Evolutionary conservation across 441 rosid genomes (phyloP), one percentile per base, ranked within the genome.

Genomic region (Bocquillonia castaneifolia): DNA sequence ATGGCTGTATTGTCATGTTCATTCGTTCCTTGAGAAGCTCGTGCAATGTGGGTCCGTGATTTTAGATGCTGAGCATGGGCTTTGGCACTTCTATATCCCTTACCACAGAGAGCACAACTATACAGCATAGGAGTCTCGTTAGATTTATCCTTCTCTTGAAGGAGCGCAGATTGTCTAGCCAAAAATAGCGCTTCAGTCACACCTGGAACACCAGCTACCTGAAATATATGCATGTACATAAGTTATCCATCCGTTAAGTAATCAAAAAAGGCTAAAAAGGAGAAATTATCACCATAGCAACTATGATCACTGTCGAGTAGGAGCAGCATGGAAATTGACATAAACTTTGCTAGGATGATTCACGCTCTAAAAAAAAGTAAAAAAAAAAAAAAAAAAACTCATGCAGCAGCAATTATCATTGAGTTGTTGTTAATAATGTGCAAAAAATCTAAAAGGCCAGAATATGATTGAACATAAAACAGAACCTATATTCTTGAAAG

Each of bases 161-260:
- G 88, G 63, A 94, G 74, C 0, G 88, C 92, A 17, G 83, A 64
- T 79, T 94, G 97, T 76, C 88, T 85, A 9, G 96, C 96, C 70
- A 78, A 74, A 77, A 87, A 94, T 28, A 94, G 52, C 2, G 88
- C 84, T 81, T 91, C 97, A 39, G 96, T 93, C 76, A 93, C 99
- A 67, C 97, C 99, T 0, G 99, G 97, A 76, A 94, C 97, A 47
- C 97, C 97, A 74, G 97, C 99, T 28, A 94, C 83, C 97, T 94
- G 75, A 64, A 57, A 17, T 70, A 26, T 66, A 58, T 25, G 10
- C 50, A 15, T 2, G 13, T 36, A 36, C 40, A 36, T n/a, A n/a
- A n/a, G n/a, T n/a, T n/a, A n/a, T n/a, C n/a, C n/a, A n/a, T n/a
- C n/a, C n/a, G n/a, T n/a, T n/a, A n/a, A n/a, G n/a, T n/a, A n/a